phyloP scores from a whole-genome alignment of 495 filamentous ascomycete genomes.

The Ramalina intermedia region DNA sequence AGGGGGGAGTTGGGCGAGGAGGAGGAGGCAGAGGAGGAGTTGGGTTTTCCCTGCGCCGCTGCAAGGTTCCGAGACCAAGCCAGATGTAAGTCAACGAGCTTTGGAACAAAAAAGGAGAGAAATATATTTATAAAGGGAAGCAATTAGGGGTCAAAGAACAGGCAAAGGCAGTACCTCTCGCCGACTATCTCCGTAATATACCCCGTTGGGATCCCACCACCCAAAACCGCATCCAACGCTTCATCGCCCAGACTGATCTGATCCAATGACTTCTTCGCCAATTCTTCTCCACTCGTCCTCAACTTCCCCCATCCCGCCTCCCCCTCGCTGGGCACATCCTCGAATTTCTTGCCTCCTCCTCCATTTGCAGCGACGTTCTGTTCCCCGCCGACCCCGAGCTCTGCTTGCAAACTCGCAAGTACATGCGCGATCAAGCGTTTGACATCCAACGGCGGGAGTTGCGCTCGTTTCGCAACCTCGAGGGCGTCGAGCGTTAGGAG shows the following conservation, averaged over 20 bases:
- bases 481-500: constrained; percentile 71
- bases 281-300: constrained; percentile 7
- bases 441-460: constrained; percentile 66
- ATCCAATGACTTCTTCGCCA: constrained; percentile 26
- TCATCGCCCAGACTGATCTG: constrained; percentile 71
- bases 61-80: not conserved
- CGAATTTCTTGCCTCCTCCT: not conserved
- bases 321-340: not conserved
- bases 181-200: constrained; percentile 85
- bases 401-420: constrained; percentile 46
- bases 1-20: constrained; percentile 69
- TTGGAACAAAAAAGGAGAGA: too few species aligned
- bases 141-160: not conserved
- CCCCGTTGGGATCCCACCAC: constrained; percentile 72
- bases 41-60: constrained; percentile 94
- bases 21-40: constrained; percentile 71
- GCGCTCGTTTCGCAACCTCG: constrained; percentile 76
- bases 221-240: constrained; percentile 55
- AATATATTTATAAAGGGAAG: too few species aligned
- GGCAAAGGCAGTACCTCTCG: constrained; percentile 45
- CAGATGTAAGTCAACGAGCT: not conserved
- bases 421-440: constrained; percentile 52
- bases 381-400: constrained; percentile 34
- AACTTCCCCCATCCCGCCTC: constrained; percentile 17
- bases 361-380: not conserved